Conservation (phyloP, 1,284 basidiomycete genomes). For the Lignosus rhinocerotis region DNA sequence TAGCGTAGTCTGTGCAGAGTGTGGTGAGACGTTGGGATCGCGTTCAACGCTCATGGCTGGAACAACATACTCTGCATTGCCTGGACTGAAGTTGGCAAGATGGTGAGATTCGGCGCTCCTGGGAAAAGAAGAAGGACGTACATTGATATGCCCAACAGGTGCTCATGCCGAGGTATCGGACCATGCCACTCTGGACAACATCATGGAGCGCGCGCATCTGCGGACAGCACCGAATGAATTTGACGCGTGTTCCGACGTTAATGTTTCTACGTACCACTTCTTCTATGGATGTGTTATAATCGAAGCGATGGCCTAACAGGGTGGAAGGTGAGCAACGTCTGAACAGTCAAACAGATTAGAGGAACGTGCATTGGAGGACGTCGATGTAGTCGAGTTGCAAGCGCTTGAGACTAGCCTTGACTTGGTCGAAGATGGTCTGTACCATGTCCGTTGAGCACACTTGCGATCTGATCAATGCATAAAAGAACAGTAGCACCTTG, state of each 20-base stretch:
- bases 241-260: too few species aligned
- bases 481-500: slow-evolving; percentile 22
- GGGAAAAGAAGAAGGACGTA: slow-evolving; percentile 15
- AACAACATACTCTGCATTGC: slow-evolving; percentile 37
- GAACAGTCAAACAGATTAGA: slow-evolving; percentile 9
- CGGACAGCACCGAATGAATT: background rate
- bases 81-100: slow-evolving; percentile 29
- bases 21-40: too few species aligned
- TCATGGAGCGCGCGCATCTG: slow-evolving; percentile 39
- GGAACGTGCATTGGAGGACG: slow-evolving; percentile 53
- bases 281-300: slow-evolving; percentile 32
- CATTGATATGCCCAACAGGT: slow-evolving; percentile 40
- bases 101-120: background rate
- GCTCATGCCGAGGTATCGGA: slow-evolving; percentile 43
- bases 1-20: slow-evolving; percentile 32
- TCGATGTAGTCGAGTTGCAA: slow-evolving; percentile 75
- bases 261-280: slow-evolving; percentile 24
- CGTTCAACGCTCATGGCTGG: too few species aligned
- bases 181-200: slow-evolving; percentile 37
- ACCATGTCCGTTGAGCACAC: slow-evolving; percentile 34
- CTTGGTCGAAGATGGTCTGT: slow-evolving; percentile 75
- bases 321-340: background rate
- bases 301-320: slow-evolving; percentile 36
- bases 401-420: slow-evolving; percentile 64
- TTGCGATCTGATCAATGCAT: background rate